A percentile compares a stretch with the other conserved stretches of the same genome.
Conservation (phyloP, 2,329 filamentous ascomycete species). For the Helotiales sp. region DNA sequence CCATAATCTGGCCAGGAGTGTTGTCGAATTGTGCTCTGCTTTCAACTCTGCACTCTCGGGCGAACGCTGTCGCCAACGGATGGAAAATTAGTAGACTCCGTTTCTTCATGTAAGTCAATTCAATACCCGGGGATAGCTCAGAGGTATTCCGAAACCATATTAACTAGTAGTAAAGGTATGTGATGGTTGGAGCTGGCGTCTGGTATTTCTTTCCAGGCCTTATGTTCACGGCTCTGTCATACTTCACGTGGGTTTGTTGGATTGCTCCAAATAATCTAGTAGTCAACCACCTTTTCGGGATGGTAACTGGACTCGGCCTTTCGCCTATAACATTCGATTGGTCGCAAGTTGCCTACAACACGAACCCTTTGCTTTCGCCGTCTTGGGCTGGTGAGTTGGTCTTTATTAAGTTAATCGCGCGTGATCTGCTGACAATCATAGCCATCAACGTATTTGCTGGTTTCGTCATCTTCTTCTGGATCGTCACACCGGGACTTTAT, state of each 20-base stretch:
- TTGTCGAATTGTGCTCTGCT: conserved; percentile 16
- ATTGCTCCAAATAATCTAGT: conserved; percentile 1
- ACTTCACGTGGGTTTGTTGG: conserved; percentile 30
- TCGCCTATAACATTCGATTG: conserved; percentile 76
- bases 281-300: background rate
- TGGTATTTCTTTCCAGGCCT: conserved; percentile 53
- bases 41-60: conserved; percentile 57
- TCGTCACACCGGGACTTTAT: conserved; percentile 59
- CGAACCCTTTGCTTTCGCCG: conserved; percentile 49
- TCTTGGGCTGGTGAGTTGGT: conserved; percentile 55
- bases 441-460: conserved; percentile 72
- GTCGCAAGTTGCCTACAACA: conserved; percentile 57
- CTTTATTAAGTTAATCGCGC: background rate
- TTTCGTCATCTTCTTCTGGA: conserved; percentile 62
- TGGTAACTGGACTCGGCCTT: conserved; percentile 57
- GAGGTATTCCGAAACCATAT: too few species aligned
- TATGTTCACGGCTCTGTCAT: conserved; percentile 66
- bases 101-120: conserved; percentile 36
- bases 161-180: too few species aligned
- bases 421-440: background rate
- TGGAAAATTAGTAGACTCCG: conserved; percentile 47
- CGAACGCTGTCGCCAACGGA: conserved; percentile 49
- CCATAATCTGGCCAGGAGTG: background rate
- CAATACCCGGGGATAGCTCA: too few species aligned
- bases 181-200: conserved; percentile 42